Evolutionary conservation across 176 grass and related monocot genomes (phyloP), one percentile per base, ranked within the genome.

Genomic region (Oryza punctata): DNA sequence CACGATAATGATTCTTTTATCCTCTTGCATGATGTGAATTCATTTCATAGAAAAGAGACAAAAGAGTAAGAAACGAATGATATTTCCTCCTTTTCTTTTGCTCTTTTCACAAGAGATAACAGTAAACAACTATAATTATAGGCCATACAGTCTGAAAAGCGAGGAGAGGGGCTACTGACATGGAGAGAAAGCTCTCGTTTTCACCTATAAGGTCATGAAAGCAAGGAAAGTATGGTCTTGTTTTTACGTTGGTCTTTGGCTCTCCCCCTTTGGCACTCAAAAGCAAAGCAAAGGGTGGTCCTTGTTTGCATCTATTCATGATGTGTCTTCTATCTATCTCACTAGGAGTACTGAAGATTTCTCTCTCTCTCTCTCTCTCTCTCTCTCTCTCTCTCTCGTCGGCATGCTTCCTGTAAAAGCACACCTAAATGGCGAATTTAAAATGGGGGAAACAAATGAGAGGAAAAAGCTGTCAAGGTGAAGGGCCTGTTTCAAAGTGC

Each of bases 181-280:
- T 59, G 76, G 76, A 78, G 74, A 84, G 91, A 93, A 96, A 93
- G 91, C 88, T 86, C 54, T 78, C 78, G 86, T 92, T 95, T 88
- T 95, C 85, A 81, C 43, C 81, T 84, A 90, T 96, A 79, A 77
- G 84, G 86, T 85, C 77, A 88, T 86, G 89, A 88, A 92, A 89
- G 87, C 77, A 89, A 89, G 70, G 89, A 96, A 96, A 96, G 89
- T 84, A 75, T 91, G 84, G 85, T 88, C 89, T 91, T 97, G 94
- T 97, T 88, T 90, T 87, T 88, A 94, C 90, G 77, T 72, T 91
- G 87, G 91, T 89, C 87, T 85, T 93, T 89, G 89, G 65, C 85
- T 82, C 85, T 85, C 76, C 76, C 76, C 85, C 84, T 89, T 92
- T 92, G 83, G 82, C 74, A 44, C 87, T 89, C 49, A 61, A 88